phyloP scores from a whole-genome alignment of 2,329 filamentous ascomycete genomes.

The Beauveria pseudobassiana region DNA sequence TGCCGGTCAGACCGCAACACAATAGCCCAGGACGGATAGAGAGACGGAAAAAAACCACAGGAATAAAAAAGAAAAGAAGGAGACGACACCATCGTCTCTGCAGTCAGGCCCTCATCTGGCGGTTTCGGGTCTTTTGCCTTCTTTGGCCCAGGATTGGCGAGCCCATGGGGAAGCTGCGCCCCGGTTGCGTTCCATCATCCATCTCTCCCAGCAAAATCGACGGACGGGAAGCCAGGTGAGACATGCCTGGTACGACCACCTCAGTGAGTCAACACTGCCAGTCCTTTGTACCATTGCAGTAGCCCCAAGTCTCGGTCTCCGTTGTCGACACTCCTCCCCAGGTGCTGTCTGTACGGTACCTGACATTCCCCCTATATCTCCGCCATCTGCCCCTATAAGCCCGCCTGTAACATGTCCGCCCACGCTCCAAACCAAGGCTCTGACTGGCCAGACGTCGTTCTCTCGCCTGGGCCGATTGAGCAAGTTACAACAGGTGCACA shows the following conservation, averaged over 20 bases:
- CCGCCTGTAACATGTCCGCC: no score
- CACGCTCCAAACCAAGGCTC: background rate
- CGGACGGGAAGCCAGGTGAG: background rate
- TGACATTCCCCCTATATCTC: no score
- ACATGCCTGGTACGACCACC: conserved; percentile 1
- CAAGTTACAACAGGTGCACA: background rate
- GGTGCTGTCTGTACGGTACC: no score
- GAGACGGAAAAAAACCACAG: background rate
- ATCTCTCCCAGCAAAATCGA: background rate
- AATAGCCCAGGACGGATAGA: background rate
- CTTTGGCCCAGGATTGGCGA: conserved; percentile 8
- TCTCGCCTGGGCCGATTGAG: no score
- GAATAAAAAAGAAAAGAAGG: background rate
- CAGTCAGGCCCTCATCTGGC: background rate
- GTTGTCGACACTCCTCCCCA: no score
- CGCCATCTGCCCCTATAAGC: no score
- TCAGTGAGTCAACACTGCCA: background rate
- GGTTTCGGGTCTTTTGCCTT: conserved; percentile 10
- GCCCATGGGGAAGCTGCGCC: conserved; percentile 8
- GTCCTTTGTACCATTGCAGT: background rate
- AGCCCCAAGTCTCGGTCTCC: background rate
- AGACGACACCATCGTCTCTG: background rate
- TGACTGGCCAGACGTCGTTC: no score
- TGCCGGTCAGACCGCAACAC: no score
- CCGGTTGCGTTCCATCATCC: conserved; percentile 4